Conservation (phyloP, 371 early-diverging fungal species). For the Apophysomyces trapeziformis region DNA sequence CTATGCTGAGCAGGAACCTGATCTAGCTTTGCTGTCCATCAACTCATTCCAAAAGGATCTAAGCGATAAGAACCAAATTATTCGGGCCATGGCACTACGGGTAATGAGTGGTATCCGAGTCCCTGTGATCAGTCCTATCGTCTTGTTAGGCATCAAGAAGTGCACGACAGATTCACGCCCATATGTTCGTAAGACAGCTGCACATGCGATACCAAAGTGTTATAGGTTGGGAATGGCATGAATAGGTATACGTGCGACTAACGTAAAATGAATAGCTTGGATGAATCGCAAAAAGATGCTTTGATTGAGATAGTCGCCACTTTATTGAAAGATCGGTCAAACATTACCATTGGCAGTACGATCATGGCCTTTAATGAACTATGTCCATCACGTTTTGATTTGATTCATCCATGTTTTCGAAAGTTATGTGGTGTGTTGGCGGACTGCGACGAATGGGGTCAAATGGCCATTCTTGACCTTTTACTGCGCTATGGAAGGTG, state of each 20-base stretch:
- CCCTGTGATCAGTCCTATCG: constrained; percentile 87
- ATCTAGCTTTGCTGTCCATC: constrained; percentile 90
- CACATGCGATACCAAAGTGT: constrained; percentile 89
- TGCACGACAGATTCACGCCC: constrained; percentile 87
- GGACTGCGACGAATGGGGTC: constrained; percentile 96
- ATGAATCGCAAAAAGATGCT: constrained; percentile 74
- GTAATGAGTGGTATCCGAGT: constrained; percentile 96
- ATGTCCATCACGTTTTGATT: constrained; percentile 83
- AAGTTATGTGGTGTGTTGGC: constrained; percentile 83
- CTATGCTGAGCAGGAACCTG: constrained; percentile 95
- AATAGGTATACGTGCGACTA: not conserved
- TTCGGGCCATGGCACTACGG: constrained; percentile 93
- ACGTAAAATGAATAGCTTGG: constrained; percentile 61
- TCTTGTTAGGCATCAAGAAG: constrained; percentile 87
- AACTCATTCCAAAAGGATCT: constrained; percentile 97
- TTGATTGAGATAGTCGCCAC: constrained; percentile 77
- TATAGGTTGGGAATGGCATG: constrained; percentile 51
- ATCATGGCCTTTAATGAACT: constrained; percentile 86
- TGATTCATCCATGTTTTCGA: constrained; percentile 89
- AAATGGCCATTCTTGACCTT: constrained; percentile 82
- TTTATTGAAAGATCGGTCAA: constrained; percentile 84
- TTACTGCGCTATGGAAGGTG: constrained; percentile 82
- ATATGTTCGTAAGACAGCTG: constrained; percentile 93
- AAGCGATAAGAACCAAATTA: constrained; percentile 89
- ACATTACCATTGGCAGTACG: constrained; percentile 86